Percentiles rank a stretch among this genome's conserved stretches.
These are phyloP conservation scores for Zygosaccharomyces pseudobailii DNA, from an alignment of 1,139 yeast genomes.

Conservation along the genomic window DNA sequence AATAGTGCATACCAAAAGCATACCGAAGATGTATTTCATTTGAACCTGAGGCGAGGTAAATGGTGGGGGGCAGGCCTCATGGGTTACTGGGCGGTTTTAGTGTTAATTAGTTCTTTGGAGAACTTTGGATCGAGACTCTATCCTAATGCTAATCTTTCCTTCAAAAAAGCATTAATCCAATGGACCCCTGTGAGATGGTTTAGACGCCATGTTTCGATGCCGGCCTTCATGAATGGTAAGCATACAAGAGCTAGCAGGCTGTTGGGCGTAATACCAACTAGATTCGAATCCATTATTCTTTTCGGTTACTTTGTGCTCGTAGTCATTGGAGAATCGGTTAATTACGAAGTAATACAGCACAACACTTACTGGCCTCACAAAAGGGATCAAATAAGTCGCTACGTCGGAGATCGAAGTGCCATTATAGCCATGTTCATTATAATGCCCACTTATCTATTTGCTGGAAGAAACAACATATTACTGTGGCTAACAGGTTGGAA, in stretches of 20 bases:
- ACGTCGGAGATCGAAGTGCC: conserved; percentile 47
- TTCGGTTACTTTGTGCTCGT: conserved; percentile 40
- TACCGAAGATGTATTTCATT: conserved; percentile 6
- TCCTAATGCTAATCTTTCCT: not conserved
- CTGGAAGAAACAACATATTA: conserved; percentile 60
- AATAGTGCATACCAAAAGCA: not conserved
- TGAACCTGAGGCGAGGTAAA: conserved; percentile 9
- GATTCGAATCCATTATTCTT: conserved; percentile 49
- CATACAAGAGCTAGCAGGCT: not conserved
- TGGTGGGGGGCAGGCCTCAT: conserved; percentile 15
- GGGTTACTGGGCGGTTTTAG: conserved; percentile 15
- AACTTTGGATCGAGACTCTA: not conserved
- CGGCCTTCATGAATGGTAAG: conserved; percentile 1
- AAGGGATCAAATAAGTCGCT: conserved; percentile 38
- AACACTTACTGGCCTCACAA: conserved; percentile 33
- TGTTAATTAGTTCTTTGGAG: conserved; percentile 6
- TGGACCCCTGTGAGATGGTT: conserved; percentile 28
- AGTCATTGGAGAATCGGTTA: conserved; percentile 39
- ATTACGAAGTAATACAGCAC: conserved; percentile 38
- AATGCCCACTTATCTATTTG: conserved; percentile 48
- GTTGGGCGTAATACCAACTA: conserved; percentile 44
- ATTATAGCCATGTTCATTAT: conserved; percentile 41
- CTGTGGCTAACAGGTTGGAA: conserved; percentile 63
- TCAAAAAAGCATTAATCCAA: not conserved
- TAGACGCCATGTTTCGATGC: not conserved